Base-by-base conservation (phyloP, 2,329 filamentous ascomycete species). In the Neophaeococcomyces aloes region DNA sequence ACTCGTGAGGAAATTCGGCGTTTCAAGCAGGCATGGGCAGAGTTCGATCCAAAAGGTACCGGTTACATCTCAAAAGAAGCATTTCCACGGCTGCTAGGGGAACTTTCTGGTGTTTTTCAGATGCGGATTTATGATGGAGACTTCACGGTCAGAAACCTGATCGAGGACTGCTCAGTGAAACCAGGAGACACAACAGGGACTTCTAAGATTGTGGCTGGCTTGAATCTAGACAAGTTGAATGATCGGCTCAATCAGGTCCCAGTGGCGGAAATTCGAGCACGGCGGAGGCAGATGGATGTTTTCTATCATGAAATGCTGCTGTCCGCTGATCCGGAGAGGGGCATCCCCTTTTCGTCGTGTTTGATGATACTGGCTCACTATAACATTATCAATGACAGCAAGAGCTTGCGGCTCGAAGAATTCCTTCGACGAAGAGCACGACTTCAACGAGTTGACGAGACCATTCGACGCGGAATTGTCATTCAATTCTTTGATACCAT, bases 11-110 rank as follows among this genome's bases (percentile, higher is more conserved):
- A 98, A 61, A 87, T 96, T 52, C 81, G 91, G 36, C 81, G 89
- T 4, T 98, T 95, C 75, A 98, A 98, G 64, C 86, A 96, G 65
- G 91, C 91, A 1, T 98, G 91, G 91, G 86, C 91, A 44, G 91
- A 86, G 47, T 87, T 91, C 50, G 91, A 98, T 64, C 88, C 91
- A 2, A 77, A 86, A 11, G 93, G 91, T 8, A 86, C 83, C 0
- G 91, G 93, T 2, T 96, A 81, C 59, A 96, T 98, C 57, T 78
- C 78, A 38, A 94, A 89, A 57, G 85, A 94, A 33, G 77, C 78
- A 29, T 96, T 98, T 58, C 89, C 91, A 7, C 75, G 87, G 32
- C 71, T 98, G 27, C 71, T 98, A 4, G 86, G 86, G 37, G 86
- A 96, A 69, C 78, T 98, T 1, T 94, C 88, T 14, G 91, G 91